These are phyloP conservation scores for Lodderomyces parapsilosis DNA, from an alignment of 1,139 yeast genomes.

Conservation along the genomic window DNA sequence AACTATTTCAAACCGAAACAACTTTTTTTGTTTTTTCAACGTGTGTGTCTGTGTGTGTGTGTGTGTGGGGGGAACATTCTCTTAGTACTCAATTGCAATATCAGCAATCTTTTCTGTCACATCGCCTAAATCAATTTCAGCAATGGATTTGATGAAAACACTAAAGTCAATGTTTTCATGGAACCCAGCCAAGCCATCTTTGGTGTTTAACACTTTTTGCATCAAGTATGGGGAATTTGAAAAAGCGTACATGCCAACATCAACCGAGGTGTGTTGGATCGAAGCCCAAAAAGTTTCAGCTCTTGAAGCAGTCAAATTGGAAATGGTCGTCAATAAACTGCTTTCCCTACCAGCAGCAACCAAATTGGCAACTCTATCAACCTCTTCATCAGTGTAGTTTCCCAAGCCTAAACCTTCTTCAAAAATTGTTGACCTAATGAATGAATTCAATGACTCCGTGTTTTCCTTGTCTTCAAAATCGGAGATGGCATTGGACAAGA, in stretches of 20 bases:
- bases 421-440: constrained; percentile 49
- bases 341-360: constrained; percentile 17
- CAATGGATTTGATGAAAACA: constrained; percentile 56
- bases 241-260: constrained; percentile 78
- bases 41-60: too few relatives aligned
- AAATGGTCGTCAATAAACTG: constrained; percentile 32
- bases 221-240: constrained; percentile 51
- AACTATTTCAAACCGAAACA: not conserved
- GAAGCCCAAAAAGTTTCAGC: constrained; percentile 90
- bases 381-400: constrained; percentile 53
- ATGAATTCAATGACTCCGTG: constrained; percentile 33
- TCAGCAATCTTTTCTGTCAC: constrained; percentile 57
- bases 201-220: constrained; percentile 23
- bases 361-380: constrained; percentile 28
- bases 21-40: constrained; percentile 1
- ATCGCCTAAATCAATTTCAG: constrained; percentile 50
- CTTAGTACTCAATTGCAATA: not conserved
- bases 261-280: constrained; percentile 89
- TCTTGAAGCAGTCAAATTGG: constrained; percentile 62
- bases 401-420: constrained; percentile 57
- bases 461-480: constrained; percentile 23
- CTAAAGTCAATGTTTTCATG: constrained; percentile 87
- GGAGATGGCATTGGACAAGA: constrained; percentile 37
- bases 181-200: constrained; percentile 62
- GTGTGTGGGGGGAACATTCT: too few relatives aligned